These are phyloP conservation scores for Leccinum truebloodii DNA, from an alignment of 768 basidiomycete species.

Conservation along the genomic window DNA sequence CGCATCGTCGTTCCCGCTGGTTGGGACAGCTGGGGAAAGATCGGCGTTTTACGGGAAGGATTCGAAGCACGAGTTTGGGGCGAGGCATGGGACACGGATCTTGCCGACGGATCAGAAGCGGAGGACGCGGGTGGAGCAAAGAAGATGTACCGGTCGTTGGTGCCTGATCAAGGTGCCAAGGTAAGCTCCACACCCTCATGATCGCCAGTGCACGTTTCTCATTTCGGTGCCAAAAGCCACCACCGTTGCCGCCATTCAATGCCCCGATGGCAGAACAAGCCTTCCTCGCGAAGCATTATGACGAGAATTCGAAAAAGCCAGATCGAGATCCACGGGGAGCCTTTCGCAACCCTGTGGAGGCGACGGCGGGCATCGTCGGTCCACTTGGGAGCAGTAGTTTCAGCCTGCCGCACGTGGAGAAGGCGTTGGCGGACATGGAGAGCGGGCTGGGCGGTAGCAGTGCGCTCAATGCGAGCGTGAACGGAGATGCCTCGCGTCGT, in stretches of 20 bases:
- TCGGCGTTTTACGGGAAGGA: constrained; percentile 83
- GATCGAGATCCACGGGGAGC: constrained; percentile 87
- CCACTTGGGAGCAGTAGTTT: constrained; percentile 89
- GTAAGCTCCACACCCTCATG: constrained; percentile 39
- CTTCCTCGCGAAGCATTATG: constrained; percentile 90
- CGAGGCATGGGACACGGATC: constrained; percentile 76
- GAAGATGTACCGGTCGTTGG: constrained; percentile 66
- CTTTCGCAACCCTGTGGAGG: constrained; percentile 77
- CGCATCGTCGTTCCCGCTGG: constrained; percentile 90
- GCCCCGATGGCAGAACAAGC: constrained; percentile 85
- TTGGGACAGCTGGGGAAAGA: constrained; percentile 99
- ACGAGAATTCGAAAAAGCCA: constrained; percentile 86
- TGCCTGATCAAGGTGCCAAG: constrained; percentile 75
- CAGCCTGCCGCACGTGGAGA: constrained; percentile 84
- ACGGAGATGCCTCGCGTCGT: constrained; percentile 37
- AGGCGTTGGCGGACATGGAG: constrained; percentile 88
- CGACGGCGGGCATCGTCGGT: constrained; percentile 78
- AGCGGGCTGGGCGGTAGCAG: constrained; percentile 43
- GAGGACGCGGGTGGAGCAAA: constrained; percentile 55
- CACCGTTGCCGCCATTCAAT: constrained; percentile 73
- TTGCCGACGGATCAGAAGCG: constrained; percentile 46
- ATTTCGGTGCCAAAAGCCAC: constrained; percentile 42
- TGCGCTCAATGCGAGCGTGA: constrained; percentile 35
- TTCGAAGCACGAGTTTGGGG: constrained; percentile 85
- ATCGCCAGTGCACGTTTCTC: background rate